Conservation (phyloP, 106 monocot genomes). For the Dactylorhiza incarnata region DNA sequence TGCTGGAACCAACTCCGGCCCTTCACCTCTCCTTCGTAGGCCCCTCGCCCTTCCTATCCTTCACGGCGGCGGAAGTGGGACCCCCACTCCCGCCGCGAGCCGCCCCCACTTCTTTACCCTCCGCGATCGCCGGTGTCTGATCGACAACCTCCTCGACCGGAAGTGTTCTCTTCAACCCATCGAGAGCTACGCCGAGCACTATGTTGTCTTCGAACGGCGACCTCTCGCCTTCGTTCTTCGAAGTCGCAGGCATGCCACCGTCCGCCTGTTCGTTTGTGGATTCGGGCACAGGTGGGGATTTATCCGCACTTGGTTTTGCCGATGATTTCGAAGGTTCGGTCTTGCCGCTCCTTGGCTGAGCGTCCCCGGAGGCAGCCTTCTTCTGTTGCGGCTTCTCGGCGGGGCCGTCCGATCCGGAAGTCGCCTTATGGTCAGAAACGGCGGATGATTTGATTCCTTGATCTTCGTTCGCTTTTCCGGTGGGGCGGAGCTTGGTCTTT, state of each 20-base stretch:
- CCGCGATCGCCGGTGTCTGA: slow-evolving; percentile 11
- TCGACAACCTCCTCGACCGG: slow-evolving; percentile 38
- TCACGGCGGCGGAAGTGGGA: slow-evolving; percentile 24
- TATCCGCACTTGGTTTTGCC: slow-evolving; percentile 17
- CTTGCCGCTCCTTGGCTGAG: slow-evolving; percentile 11
- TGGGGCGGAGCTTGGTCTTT: slow-evolving; percentile 29
- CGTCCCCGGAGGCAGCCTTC: slow-evolving; percentile 24
- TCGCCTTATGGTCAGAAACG: slow-evolving; percentile 29
- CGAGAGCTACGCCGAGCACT: slow-evolving; percentile 57
- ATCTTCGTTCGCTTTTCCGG: slow-evolving; percentile 32
- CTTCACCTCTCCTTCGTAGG: neutral
- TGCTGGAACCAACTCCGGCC: too few relatives aligned
- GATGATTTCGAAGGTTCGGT: slow-evolving; percentile 9
- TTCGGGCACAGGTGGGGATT: neutral
- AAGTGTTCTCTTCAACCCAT: slow-evolving; percentile 60
- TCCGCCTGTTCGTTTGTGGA: slow-evolving; percentile 3
- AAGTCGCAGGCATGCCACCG: neutral
- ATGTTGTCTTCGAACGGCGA: slow-evolving; percentile 51
- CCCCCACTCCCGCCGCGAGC: slow-evolving; percentile 23
- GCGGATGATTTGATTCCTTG: slow-evolving; percentile 20
- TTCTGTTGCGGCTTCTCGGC: slow-evolving; percentile 35
- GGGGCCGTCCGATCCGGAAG: slow-evolving; percentile 17
- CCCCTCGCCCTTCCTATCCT: slow-evolving; percentile 35
- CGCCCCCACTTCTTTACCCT: slow-evolving; percentile 34
- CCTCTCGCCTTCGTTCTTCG: slow-evolving; percentile 23